phyloP scores from a whole-genome alignment of 192 early-diverging fungal species.

The Coemansia sp. region DNA sequence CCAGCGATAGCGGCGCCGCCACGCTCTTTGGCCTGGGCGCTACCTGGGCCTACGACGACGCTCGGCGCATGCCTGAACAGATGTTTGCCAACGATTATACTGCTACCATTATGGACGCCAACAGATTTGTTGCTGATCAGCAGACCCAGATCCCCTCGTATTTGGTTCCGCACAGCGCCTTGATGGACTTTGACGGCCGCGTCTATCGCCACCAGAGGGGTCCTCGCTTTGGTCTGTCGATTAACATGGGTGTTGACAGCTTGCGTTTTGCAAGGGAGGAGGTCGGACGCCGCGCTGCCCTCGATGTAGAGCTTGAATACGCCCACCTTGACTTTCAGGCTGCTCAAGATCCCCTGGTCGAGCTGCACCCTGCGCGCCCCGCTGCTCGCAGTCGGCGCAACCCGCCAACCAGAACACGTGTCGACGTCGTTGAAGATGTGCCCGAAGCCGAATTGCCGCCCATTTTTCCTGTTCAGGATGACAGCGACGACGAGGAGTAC shows the following conservation, averaged over 20 bases:
- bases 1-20: constrained; percentile 66
- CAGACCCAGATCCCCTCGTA: constrained; percentile 68
- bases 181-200: constrained; percentile 64
- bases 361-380: constrained; percentile 16
- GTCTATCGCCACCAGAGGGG: constrained; percentile 61
- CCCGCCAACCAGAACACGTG: background rate
- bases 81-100: constrained; percentile 75
- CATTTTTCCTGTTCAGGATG: constrained; percentile 55
- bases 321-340: constrained; percentile 38
- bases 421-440: constrained; percentile 7
- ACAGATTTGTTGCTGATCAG: constrained; percentile 68
- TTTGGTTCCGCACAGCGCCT: constrained; percentile 54
- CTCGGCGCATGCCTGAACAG: constrained; percentile 62
- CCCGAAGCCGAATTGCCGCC: constrained; percentile 42
- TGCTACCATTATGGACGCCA: constrained; percentile 59
- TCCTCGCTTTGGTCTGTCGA: constrained; percentile 55
- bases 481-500: constrained; percentile 61
- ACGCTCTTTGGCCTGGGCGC: constrained; percentile 66
- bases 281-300: constrained; percentile 33
- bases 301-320: constrained; percentile 53
- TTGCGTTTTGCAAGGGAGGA: constrained; percentile 55
- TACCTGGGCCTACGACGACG: constrained; percentile 37
- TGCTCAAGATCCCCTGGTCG: constrained; percentile 27
- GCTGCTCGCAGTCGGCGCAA: background rate
- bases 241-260: constrained; percentile 48